A percentile compares a stretch with the other conserved stretches of the same genome.
Evolutionary conservation across 441 rosid species (phyloP).

Genomic region (Mallotus repandus): DNA sequence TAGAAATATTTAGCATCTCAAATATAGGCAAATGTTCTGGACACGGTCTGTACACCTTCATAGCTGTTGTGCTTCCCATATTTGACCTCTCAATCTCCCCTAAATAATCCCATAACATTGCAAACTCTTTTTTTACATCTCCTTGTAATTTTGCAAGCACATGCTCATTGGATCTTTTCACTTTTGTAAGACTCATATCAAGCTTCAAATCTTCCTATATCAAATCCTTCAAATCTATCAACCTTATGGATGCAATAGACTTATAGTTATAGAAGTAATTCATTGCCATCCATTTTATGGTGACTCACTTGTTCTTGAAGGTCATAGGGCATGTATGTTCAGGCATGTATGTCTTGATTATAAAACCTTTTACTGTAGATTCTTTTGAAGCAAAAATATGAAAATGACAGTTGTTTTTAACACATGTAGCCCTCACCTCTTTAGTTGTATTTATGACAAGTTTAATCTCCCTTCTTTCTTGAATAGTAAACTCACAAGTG

Average conservation of each 20-base stretch:
- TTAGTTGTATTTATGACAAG: no score
- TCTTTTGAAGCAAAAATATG: no score
- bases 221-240: not conserved
- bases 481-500: no score
- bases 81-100: not conserved
- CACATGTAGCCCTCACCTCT: no score
- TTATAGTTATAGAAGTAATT: not conserved
- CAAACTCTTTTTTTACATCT: not conserved
- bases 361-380: no score
- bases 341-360: no score
- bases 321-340: no score
- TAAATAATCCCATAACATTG: not conserved
- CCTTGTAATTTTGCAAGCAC: not conserved
- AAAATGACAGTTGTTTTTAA: no score
- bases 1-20: no score
- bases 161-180: not conserved
- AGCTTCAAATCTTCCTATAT: not conserved
- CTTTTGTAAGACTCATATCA: not conserved
- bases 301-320: no score
- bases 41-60: not conserved
- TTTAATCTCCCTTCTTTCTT: no score
- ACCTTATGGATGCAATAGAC: not conserved
- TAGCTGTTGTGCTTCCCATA: no score
- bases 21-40: not conserved
- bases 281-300: not conserved